Conservation (phyloP, 2,329 filamentous ascomycete genomes). For the Monilinia polystroma region DNA sequence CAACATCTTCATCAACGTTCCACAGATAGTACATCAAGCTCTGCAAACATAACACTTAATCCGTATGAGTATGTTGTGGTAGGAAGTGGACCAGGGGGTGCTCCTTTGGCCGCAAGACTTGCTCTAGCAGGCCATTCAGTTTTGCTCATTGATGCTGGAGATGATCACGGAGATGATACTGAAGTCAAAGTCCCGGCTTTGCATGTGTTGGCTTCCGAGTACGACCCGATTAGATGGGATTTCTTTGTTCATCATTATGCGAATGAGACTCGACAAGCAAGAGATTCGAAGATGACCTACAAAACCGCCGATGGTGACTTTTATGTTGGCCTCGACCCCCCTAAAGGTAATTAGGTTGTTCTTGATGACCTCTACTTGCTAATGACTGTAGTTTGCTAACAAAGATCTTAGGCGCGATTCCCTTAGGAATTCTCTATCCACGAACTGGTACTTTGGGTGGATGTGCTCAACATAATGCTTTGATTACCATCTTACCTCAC, state of each 20-base stretch:
- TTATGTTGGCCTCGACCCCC: slow-evolving; percentile 35
- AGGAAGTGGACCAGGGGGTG: slow-evolving; percentile 53
- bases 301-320: slow-evolving; percentile 35
- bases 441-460: slow-evolving; percentile 39
- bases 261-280: slow-evolving; percentile 23
- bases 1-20: neutral
- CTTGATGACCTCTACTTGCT: neutral
- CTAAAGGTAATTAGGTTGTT: slow-evolving; percentile 14
- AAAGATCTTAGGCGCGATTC: slow-evolving; percentile 24
- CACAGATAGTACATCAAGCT: neutral
- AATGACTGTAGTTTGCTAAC: neutral
- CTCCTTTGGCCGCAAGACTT: slow-evolving; percentile 50
- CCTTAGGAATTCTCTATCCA: slow-evolving; percentile 39
- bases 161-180: slow-evolving; percentile 47
- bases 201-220: neutral
- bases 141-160: slow-evolving; percentile 54
- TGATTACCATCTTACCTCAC: slow-evolving; percentile 29
- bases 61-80: slow-evolving; percentile 52
- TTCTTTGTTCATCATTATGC: slow-evolving; percentile 40
- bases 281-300: slow-evolving; percentile 40
- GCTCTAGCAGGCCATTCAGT: slow-evolving; percentile 52
- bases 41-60: slow-evolving; percentile 14
- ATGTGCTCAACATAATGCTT: slow-evolving; percentile 33
- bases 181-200: neutral
- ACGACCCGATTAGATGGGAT: slow-evolving; percentile 45